These are phyloP conservation scores for Zymoseptoria crescenta DNA, from an alignment of 2,329 filamentous ascomycete genomes.

Conservation along the genomic window DNA sequence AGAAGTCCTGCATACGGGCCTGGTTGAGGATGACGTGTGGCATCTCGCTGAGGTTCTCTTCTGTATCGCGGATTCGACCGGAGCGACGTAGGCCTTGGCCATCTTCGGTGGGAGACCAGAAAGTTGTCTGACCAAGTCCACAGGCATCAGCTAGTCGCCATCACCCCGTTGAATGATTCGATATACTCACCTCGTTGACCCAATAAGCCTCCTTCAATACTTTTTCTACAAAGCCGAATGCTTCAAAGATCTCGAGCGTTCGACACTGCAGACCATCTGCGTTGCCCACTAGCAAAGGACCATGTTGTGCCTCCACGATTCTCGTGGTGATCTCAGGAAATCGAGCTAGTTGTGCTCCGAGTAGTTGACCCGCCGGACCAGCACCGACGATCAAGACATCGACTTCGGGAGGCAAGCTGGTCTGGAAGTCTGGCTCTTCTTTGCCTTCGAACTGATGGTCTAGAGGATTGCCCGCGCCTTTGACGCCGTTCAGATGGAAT, in stretches of 20 bases:
- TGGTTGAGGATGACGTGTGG: constrained; percentile 63
- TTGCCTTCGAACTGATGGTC: constrained; percentile 22
- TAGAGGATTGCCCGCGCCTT: constrained; percentile 26
- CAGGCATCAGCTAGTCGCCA: neutral
- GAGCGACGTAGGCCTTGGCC: constrained; percentile 49
- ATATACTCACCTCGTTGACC: constrained; percentile 46
- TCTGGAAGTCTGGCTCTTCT: constrained; percentile 25
- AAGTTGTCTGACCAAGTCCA: constrained; percentile 43
- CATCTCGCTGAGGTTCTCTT: constrained; percentile 54
- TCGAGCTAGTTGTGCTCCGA: constrained; percentile 44
- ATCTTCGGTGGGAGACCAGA: constrained; percentile 53
- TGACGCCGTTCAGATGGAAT: constrained; percentile 30
- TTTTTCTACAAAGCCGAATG: constrained; percentile 58
- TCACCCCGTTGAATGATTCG: neutral
- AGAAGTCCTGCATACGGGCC: constrained; percentile 55
- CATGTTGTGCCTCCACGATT: constrained; percentile 35
- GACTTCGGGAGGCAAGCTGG: constrained; percentile 29
- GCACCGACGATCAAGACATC: constrained; percentile 46
- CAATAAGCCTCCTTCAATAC: constrained; percentile 61
- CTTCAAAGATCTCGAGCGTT: constrained; percentile 66
- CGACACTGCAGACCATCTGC: constrained; percentile 55
- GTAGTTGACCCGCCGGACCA: constrained; percentile 42
- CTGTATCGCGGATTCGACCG: constrained; percentile 56
- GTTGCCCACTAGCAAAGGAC: constrained; percentile 31
- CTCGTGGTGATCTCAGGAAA: constrained; percentile 42